Base-by-base conservation (phyloP, 257 asterid species). In the Cinchona pubescens region DNA sequence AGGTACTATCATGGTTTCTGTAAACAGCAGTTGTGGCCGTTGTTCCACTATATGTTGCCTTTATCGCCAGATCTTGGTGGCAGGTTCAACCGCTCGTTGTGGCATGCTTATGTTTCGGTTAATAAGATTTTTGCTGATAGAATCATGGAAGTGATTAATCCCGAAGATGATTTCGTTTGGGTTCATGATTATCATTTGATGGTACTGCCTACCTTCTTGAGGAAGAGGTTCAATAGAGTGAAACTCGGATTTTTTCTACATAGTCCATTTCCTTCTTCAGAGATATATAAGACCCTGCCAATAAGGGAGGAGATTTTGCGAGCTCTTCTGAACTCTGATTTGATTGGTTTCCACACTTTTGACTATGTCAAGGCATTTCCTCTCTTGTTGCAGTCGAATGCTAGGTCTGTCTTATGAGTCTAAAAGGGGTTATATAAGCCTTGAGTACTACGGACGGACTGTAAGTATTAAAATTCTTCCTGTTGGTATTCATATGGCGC, bases 41-140 rank as follows among this genome's bases (percentile, higher is more conserved):
- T 92, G 80, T 92, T 92, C 84, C 97, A 92, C 76, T 92, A 92
- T 72, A 92, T 92, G 97, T 69, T 92, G 79, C 97, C 97, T 14
- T 76, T 92, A 9, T 92, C 97, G 0, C 93, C 97, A 1, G 96
- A 92, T 81, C 91, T 92, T 3, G 97, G 97, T 2, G 97, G 97
- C 30, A 73, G 97, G 75, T 92, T 90, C 67, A 85, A 89, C 63
- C 90, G 97, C 25, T 78, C 90, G 0, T 63, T 89, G 42, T 92
- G 97, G 97, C 97, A 92, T 74, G 97, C 96, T 1, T 92, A 92
- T 61, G 97, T 92, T 0, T 92, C 97, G 1, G 97, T 92, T 43
- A 92, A 92, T 85, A 92, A 92, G 86, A 90, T 89, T 45, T 92
- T 92, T 38, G 97, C 97, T 0, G 97, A 92, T 76, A 83, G 96